phyloP scores from a whole-genome alignment of 352 stramenopile species.

The Phytophthora macrochlamydospora region DNA sequence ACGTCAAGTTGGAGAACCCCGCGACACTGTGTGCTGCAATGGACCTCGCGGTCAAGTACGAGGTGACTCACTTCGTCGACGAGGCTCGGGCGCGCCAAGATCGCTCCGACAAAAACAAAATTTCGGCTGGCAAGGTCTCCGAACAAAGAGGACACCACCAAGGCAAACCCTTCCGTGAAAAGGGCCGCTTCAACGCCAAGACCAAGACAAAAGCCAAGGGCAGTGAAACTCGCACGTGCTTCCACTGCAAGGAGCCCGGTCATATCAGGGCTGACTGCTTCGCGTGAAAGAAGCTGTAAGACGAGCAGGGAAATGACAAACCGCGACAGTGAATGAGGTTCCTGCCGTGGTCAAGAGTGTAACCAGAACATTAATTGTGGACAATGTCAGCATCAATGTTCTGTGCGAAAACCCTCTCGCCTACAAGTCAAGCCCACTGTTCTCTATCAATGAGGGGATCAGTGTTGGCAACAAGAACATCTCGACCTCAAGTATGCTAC shows the following conservation, averaged over 20 bases:
- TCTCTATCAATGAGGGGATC: not conserved
- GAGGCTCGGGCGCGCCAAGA: not conserved
- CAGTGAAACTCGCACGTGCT: conserved; percentile 3
- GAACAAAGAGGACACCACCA: not conserved
- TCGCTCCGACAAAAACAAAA: not conserved
- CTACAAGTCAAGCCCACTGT: conserved; percentile 4
- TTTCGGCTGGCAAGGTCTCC: not conserved
- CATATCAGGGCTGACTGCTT: conserved; percentile 7
- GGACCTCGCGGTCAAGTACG: not conserved
- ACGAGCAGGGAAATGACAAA: not conserved
- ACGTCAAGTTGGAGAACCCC: not conserved
- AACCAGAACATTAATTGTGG: conserved; percentile 7
- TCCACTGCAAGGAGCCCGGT: conserved; percentile 7
- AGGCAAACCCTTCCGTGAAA: conserved; percentile 1
- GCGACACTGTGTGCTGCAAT: not conserved
- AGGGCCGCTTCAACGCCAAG: conserved; percentile 11
- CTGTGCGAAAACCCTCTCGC: conserved; percentile 12
- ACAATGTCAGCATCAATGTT: conserved; percentile 12
- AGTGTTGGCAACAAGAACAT: not conserved
- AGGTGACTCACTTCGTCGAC: not conserved
- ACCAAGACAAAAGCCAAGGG: not conserved
- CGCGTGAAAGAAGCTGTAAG: conserved; percentile 9
- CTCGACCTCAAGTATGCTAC: not conserved
- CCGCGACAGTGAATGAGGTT: not conserved
- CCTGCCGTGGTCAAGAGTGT: conserved; percentile 5